Percentiles rank a stretch among this genome's conserved stretches.
phyloP scores from a whole-genome alignment of 73 alveolate genomes.

The Paramecium octaurelia region DNA sequence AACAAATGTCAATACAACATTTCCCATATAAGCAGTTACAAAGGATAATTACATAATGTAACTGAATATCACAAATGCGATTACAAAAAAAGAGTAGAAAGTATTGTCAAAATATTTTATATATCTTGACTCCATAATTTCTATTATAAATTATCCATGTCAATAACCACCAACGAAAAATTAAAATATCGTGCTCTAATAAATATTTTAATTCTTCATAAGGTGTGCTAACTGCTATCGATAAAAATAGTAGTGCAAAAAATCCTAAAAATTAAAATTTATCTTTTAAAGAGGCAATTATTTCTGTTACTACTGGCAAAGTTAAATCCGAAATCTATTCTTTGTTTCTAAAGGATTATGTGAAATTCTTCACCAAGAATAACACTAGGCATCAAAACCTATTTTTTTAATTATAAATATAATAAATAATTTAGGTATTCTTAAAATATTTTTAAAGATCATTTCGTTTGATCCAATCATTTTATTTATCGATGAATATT shows the following conservation, averaged over 20 bases:
- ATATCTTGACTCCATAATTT: conserved; percentile 14
- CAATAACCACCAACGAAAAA: background rate
- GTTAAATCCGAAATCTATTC: background rate
- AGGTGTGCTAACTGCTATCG: background rate
- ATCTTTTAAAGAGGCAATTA: background rate
- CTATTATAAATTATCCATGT: background rate
- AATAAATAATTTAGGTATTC: background rate
- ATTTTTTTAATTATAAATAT: background rate
- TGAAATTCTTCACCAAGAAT: background rate
- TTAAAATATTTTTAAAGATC: background rate
- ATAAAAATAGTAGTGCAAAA: background rate
- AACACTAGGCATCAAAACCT: background rate
- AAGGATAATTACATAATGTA: background rate
- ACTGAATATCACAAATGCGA: conserved; percentile 7
- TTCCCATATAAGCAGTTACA: conserved; percentile 19
- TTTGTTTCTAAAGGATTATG: background rate
- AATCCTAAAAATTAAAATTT: background rate
- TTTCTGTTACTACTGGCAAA: background rate
- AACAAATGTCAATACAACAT: background rate
- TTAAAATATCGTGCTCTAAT: background rate
- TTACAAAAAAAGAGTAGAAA: background rate
- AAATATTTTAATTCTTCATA: background rate
- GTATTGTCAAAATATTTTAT: background rate
- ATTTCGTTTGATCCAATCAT: background rate
- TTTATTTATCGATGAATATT: no score